Percentiles rank a stretch among this genome's conserved stretches.
phyloP scores from a whole-genome alignment of 129 eudicot species.

The Heracleum sosnowskyi region DNA sequence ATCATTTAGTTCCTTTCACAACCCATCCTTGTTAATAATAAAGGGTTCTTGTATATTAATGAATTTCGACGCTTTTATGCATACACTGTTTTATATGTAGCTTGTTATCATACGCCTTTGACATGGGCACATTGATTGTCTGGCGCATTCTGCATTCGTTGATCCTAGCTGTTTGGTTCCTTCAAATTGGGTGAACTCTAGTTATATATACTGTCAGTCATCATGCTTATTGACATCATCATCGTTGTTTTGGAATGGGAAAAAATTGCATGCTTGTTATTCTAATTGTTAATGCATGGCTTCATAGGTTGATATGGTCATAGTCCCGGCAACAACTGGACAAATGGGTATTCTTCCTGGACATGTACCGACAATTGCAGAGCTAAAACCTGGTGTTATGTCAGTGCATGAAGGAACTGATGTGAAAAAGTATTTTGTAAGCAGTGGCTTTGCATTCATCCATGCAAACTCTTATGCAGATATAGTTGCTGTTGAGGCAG shows the following conservation, averaged over 20 bases:
- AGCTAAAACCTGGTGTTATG: conserved; percentile 70
- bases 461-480: conserved; percentile 69
- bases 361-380: conserved; percentile 66
- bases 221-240: not conserved
- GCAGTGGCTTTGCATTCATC: conserved; percentile 80
- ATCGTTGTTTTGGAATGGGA: not conserved
- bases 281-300: not conserved
- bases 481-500: conserved; percentile 66
- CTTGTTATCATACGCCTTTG: not conserved
- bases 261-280: not conserved
- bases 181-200: not conserved
- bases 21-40: too few species aligned
- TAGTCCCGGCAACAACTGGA: conserved; percentile 72
- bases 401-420: conserved; percentile 63
- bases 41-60: too few species aligned
- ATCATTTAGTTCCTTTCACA: too few species aligned
- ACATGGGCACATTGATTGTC: not conserved
- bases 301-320: conserved; percentile 78
- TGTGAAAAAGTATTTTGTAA: conserved; percentile 59
- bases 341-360: conserved; percentile 89
- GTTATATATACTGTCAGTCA: not conserved
- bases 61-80: not conserved
- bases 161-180: not conserved
- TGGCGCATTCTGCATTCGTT: not conserved
- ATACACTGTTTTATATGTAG: not conserved